phyloP scores from a whole-genome alignment of 306 rosid genomes.

The Rosa lucieae region DNA sequence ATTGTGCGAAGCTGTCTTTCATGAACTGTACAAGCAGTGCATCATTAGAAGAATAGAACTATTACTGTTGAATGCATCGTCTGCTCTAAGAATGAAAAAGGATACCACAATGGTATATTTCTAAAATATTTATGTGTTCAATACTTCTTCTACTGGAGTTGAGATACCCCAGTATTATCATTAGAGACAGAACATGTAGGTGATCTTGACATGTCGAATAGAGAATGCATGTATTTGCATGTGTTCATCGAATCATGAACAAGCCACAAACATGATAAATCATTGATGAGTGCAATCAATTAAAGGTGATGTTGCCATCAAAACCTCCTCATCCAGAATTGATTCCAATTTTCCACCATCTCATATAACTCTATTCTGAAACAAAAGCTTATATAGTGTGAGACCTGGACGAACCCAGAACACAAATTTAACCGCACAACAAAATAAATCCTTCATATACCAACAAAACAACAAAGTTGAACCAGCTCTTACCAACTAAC shows the following conservation, averaged over 20 bases:
- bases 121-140: background rate
- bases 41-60: slow-evolving; percentile 16
- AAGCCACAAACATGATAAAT: background rate
- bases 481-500: background rate
- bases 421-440: background rate
- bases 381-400: background rate
- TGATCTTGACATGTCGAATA: background rate
- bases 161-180: background rate
- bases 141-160: background rate
- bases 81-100: background rate
- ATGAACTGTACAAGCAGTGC: slow-evolving; percentile 41
- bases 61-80: background rate
- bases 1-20: slow-evolving; percentile 64
- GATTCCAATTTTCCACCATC: background rate
- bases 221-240: background rate
- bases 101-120: background rate
- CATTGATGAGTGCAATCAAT: background rate
- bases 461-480: background rate
- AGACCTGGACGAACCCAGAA: background rate
- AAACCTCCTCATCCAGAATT: background rate
- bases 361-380: background rate
- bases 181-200: background rate
- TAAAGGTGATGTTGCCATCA: too few species aligned
- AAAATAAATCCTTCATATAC: background rate
- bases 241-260: background rate